A percentile compares a stretch with the other conserved stretches of the same genome.
These are phyloP conservation scores for Pseudocercospora fijiensis DNA, from an alignment of 2,329 filamentous ascomycete species.

Conservation along the genomic window DNA sequence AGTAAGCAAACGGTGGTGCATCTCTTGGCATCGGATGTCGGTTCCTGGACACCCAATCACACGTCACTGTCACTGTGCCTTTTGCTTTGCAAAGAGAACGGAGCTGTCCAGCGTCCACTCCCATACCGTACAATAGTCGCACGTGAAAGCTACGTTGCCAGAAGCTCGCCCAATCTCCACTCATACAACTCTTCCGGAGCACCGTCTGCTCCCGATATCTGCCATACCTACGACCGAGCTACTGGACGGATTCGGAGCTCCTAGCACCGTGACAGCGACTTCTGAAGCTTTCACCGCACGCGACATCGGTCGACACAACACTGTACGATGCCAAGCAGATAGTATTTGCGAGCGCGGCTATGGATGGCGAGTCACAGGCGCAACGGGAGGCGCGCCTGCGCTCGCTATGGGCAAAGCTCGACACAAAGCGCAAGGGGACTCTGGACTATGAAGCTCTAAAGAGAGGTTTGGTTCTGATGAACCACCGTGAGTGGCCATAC, in stretches of 20 bases:
- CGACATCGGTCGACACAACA: background rate
- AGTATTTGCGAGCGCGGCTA: slow-evolving; percentile 40
- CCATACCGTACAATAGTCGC: background rate
- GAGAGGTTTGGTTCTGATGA: slow-evolving; percentile 80
- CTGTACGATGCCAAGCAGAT: slow-evolving; percentile 20
- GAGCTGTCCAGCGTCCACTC: background rate
- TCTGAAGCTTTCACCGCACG: background rate
- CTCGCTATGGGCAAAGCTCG: slow-evolving; percentile 79
- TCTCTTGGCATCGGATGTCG: slow-evolving; percentile 6
- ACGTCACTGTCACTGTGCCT: slow-evolving; percentile 13
- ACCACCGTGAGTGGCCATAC: slow-evolving; percentile 69
- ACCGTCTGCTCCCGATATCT: slow-evolving; percentile 5
- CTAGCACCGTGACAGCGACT: background rate
- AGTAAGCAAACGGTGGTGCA: slow-evolving; percentile 1
- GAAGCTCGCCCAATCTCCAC: background rate
- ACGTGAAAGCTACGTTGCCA: background rate
- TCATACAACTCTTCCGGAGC: background rate
- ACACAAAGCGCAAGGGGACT: slow-evolving; percentile 72
- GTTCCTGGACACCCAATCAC: slow-evolving; percentile 7
- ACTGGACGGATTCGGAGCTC: background rate
- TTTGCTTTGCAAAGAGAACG: slow-evolving; percentile 2
- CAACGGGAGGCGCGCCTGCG: slow-evolving; percentile 79
- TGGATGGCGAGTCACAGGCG: slow-evolving; percentile 73
- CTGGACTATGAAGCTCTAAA: slow-evolving; percentile 82
- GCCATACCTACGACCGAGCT: slow-evolving; percentile 1